These are phyloP conservation scores for Pseudocercospora musae DNA, from an alignment of 2,329 filamentous ascomycete species.

Conservation along the genomic window DNA sequence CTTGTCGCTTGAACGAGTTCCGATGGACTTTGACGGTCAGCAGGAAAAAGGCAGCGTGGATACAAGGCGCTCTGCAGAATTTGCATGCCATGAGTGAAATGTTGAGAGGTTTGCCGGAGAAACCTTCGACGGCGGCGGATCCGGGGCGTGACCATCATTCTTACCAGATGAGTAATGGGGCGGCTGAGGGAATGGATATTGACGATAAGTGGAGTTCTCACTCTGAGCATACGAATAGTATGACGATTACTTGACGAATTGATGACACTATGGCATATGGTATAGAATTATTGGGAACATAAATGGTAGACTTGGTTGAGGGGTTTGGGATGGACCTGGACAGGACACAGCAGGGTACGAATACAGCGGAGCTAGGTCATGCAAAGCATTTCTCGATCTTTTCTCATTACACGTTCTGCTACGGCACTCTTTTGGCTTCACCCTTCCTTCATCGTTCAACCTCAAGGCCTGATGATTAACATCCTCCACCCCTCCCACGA, in stretches of 20 bases:
- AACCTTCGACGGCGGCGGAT: constrained; percentile 30
- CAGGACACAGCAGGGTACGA: not conserved
- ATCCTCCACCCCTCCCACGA: no score
- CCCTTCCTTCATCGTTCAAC: no score
- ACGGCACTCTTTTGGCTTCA: no score
- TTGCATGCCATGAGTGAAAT: constrained; percentile 45
- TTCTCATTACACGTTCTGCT: no score
- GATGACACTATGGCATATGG: not conserved
- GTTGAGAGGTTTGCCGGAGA: constrained; percentile 45
- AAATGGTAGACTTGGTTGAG: not conserved
- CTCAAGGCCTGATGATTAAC: no score
- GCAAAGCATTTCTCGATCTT: not conserved
- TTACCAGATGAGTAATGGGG: not conserved
- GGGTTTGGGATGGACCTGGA: not conserved
- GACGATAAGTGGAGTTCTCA: not conserved
- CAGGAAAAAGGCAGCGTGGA: constrained; percentile 62
- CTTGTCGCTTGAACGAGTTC: constrained; percentile 79
- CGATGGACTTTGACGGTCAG: constrained; percentile 90
- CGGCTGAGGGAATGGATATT: not conserved
- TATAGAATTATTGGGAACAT: not conserved
- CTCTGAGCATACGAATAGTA: not conserved
- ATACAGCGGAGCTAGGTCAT: not conserved
- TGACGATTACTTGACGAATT: not conserved
- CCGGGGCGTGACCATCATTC: not conserved
- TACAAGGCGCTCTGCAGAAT: constrained; percentile 45